Evolutionary conservation across 2,329 filamentous ascomycete species (phyloP).

Genomic region (Alternaria hordeiaustralica): DNA sequence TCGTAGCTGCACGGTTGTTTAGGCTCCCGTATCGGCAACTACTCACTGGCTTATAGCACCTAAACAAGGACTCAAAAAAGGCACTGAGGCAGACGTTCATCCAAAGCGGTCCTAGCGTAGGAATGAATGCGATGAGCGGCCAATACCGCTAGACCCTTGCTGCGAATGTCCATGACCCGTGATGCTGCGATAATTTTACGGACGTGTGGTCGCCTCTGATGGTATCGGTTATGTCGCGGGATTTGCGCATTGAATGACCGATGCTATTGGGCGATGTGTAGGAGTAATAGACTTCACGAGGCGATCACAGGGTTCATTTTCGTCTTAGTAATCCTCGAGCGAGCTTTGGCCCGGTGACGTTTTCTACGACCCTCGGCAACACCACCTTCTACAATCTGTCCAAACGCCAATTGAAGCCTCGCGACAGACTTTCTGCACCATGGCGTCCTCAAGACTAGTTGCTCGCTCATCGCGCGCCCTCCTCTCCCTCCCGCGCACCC

Average conservation of each 20-base stretch:
- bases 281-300: constrained; percentile 24
- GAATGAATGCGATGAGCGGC: neutral
- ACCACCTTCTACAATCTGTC: constrained; percentile 11
- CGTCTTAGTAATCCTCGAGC: constrained; percentile 24
- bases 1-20: neutral
- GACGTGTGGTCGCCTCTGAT: neutral
- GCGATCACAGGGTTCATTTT: constrained; percentile 22
- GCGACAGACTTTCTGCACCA: constrained; percentile 31
- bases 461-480: constrained; percentile 55
- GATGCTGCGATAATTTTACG: neutral
- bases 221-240: neutral
- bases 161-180: neutral
- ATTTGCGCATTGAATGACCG: neutral
- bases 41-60: neutral
- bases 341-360: constrained; percentile 30
- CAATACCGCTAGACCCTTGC: neutral
- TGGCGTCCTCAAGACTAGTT: constrained; percentile 56
- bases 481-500: constrained; percentile 42
- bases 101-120: neutral
- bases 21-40: neutral
- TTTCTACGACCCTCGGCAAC: constrained; percentile 29
- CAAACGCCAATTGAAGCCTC: constrained; percentile 22
- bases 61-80: neutral
- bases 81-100: neutral
- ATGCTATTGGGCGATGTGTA: constrained; percentile 9